Evolutionary conservation across 2,329 filamentous ascomycete species (phyloP), one percentile per base, ranked within the genome.

Genomic region (Atkinsonella texensis): DNA sequence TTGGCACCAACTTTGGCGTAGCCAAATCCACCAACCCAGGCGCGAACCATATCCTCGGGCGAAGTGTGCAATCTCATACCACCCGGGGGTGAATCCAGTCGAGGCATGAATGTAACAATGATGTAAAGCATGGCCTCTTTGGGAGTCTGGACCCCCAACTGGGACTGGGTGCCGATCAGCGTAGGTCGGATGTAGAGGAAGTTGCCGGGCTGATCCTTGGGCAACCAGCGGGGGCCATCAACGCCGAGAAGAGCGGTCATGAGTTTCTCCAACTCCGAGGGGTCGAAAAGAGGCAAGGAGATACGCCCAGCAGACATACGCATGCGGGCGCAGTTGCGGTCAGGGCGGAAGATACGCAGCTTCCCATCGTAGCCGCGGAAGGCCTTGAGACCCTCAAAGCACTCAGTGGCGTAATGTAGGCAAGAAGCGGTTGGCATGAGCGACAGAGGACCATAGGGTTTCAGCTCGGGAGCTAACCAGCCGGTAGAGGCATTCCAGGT

Each of bases 1-100:
- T 95, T 96, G 55, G 90, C 90, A 51, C 90, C 90, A 35, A 96
- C 80, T 71, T 96, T 96, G 54, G 89, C 89, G 63, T 85, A 90
- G 1, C 90, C 90, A 66, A 94, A 95, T 10, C 91, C 90, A 55
- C 90, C 90, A 18, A 88, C 89, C 90, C 90, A 96, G 12, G 90
- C 89, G 57, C 90, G 84, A 53, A 95, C 83, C 74, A 84, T 87
- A 66, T 95, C 87, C 58, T 90, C 82, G 51, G 81, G 79, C 45
- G 80, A 87, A 0, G 89, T 91, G 63, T 91, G 79, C 45, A 95
- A 79, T 60, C 79, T 84, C 74, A 94, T 76, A 57, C 81, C 81
- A 35, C 75, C 76, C 0, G 64, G 58, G 5, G 73, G 71, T 12
- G 68, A 57, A 58, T 80, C 76, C 63, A 84, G 65, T 52, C 68